A percentile compares a stretch with the other conserved stretches of the same genome.
Evolutionary conservation across 495 filamentous ascomycete species (phyloP).

Genomic region (Neurospora sp.): DNA sequence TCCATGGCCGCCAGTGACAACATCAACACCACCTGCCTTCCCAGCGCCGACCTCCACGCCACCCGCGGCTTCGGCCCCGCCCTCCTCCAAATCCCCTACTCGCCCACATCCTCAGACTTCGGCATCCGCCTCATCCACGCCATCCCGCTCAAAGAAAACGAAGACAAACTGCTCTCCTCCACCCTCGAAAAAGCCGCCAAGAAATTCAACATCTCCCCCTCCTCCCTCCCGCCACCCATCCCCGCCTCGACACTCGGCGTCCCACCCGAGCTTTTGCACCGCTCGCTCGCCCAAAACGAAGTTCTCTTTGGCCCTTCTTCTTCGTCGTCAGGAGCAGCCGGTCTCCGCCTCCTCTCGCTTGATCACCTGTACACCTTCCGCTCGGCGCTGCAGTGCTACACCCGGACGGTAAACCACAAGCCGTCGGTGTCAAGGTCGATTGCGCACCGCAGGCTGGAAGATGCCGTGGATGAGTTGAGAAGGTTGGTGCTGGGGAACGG

Average conservation of each 20-base stretch:
- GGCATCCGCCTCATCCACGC: constrained; percentile 30
- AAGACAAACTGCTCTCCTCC: constrained; percentile 29
- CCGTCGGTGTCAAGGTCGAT: neutral
- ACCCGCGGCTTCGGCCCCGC: constrained; percentile 17
- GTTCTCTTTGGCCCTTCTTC: constrained; percentile 49
- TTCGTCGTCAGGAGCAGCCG: constrained; percentile 26
- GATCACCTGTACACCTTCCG: constrained; percentile 70
- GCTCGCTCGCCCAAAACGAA: constrained; percentile 59
- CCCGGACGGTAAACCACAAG: constrained; percentile 23
- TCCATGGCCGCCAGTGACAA: constrained; percentile 11
- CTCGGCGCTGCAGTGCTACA: constrained; percentile 48
- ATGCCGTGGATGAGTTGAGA: constrained; percentile 47
- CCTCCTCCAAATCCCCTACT: neutral
- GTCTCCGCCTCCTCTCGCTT: constrained; percentile 55
- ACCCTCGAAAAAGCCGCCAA: constrained; percentile 34
- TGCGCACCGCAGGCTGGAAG: constrained; percentile 45
- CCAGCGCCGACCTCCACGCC: constrained; percentile 28
- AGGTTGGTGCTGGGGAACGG: constrained; percentile 52
- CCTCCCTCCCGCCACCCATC: constrained; percentile 22
- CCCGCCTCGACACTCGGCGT: constrained; percentile 26
- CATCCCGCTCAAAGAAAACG: constrained; percentile 19
- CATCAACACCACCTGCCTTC: neutral
- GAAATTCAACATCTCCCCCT: constrained; percentile 27
- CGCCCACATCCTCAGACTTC: constrained; percentile 12
- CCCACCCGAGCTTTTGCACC: constrained; percentile 46